Evolutionary conservation across 257 asterid genomes (phyloP), one percentile per base, ranked within the genome.

Genomic region (Penstemon eatonii): DNA sequence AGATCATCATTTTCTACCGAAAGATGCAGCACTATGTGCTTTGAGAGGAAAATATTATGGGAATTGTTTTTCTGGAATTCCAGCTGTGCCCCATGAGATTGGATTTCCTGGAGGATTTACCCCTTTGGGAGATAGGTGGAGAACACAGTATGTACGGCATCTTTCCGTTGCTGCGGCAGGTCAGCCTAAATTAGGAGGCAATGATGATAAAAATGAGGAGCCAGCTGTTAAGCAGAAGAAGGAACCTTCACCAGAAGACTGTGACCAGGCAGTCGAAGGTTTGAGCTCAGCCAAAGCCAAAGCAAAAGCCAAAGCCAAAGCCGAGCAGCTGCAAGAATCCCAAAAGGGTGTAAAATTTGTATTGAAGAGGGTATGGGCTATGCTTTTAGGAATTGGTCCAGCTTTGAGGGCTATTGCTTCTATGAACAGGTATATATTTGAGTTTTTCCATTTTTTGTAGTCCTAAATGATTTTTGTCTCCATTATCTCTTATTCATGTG

Each of bases 241-340:
- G 78, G 97, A 90, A 71, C 83, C 99, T 74, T 93, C 99, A 12
- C 96, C 97, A 7, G 99, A 90, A 83, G 99, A 93, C 76, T 93
- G 99, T 73, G 99, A 93, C 75, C 95, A 88, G 75, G 97, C 99
- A 42, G 97, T 90, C 67, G 97, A 87, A 83, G 99, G 95, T 73
- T 84, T 93, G 80, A 85, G 89, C 78, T 78, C 92, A 5, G 90
- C 71, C 58, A 94, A 91, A 83, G 99, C 99, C 68, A 94, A 89
- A 79, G 97, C 96, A 12, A 85, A 84, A 75, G 89, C 96, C 65
- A 94, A 89, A 79, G 97, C 96, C 13, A 85, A 84, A 75, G 89
- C 96, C 65, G 87, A 91, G 82, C 82, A 87, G 89, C 73, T 87
- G 80, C 96, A 90, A 76, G 99, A 87, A 65, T 79, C 89, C 56